These are phyloP conservation scores for Akanthomyces dipterigenus DNA, from an alignment of 2,329 filamentous ascomycete genomes.

Conservation along the genomic window DNA sequence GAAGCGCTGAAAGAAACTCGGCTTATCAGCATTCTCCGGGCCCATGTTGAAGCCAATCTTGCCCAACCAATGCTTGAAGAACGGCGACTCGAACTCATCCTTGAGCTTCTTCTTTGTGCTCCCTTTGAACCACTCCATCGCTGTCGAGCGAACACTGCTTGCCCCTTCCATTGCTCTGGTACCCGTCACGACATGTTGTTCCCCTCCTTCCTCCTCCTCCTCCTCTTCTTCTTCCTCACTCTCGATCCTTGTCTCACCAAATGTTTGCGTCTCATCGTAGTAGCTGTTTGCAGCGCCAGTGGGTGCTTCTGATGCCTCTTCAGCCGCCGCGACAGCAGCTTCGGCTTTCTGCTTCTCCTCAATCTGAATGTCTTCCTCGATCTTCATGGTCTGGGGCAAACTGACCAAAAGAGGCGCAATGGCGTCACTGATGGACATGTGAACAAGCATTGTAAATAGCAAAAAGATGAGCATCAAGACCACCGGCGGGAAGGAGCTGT, in stretches of 20 bases:
- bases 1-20: conserved; percentile 58
- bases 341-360: conserved; percentile 41
- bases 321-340: conserved; percentile 18
- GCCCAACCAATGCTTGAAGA: conserved; percentile 21
- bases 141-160: conserved; percentile 24
- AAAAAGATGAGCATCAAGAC: conserved; percentile 71
- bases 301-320: conserved; percentile 16
- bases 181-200: conserved; percentile 17
- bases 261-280: conserved; percentile 22
- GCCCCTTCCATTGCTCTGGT: conserved; percentile 33
- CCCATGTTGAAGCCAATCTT: conserved; percentile 22
- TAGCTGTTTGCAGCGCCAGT: conserved; percentile 28
- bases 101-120: conserved; percentile 31
- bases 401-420: conserved; percentile 71
- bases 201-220: conserved; percentile 18
- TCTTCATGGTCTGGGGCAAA: conserved; percentile 64
- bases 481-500: conserved; percentile 58
- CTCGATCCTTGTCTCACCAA: conserved; percentile 11
- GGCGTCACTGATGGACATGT: conserved; percentile 65
- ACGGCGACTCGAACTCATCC: conserved; percentile 19
- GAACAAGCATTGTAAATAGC: conserved; percentile 69
- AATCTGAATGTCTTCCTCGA: conserved; percentile 42
- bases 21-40: conserved; percentile 22
- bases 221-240: conserved; percentile 25
- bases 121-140: conserved; percentile 28